phyloP scores from a whole-genome alignment of 352 stramenopile species.

The Globisporangium acanthophoron region DNA sequence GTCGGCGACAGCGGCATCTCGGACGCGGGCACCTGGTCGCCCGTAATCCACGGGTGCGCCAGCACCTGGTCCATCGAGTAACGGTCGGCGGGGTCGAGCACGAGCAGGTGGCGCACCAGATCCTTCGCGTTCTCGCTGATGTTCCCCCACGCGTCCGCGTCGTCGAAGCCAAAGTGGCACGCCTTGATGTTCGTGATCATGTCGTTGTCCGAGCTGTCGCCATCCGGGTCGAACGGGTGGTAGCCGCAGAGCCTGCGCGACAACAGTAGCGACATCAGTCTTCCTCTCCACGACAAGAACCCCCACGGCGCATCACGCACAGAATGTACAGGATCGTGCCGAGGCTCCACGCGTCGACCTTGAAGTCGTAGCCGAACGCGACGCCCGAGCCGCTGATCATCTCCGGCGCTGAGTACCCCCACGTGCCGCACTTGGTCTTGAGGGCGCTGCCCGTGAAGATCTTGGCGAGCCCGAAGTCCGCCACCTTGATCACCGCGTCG shows the following conservation, averaged over 20 bases:
- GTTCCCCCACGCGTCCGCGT: constrained; percentile 57
- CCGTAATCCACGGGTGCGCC: constrained; percentile 61
- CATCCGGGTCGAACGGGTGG: constrained; percentile 77
- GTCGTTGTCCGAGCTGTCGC: constrained; percentile 68
- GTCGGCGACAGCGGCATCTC: constrained; percentile 52
- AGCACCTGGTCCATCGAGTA: constrained; percentile 73
- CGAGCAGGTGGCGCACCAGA: constrained; percentile 68
- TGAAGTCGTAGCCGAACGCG: constrained; percentile 74
- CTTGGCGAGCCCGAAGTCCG: constrained; percentile 85
- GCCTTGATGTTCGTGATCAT: constrained; percentile 82
- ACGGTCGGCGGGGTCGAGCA: constrained; percentile 56
- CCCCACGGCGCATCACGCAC: constrained; percentile 15
- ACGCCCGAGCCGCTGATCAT: constrained; percentile 77
- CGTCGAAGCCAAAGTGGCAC: constrained; percentile 69
- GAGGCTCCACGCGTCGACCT: constrained; percentile 87
- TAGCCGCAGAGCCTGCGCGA: constrained; percentile 56
- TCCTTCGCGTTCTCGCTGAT: constrained; percentile 69
- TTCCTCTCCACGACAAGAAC: not conserved
- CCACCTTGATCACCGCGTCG: constrained; percentile 64
- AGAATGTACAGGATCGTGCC: constrained; percentile 85
- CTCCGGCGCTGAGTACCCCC: constrained; percentile 77
- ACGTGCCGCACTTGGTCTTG: constrained; percentile 81
- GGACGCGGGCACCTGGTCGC: constrained; percentile 14
- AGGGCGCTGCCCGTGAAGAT: constrained; percentile 61
- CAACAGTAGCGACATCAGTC: not conserved